Base-by-base conservation (phyloP, 257 asterid genomes). In the Fraxinus anomala region DNA sequence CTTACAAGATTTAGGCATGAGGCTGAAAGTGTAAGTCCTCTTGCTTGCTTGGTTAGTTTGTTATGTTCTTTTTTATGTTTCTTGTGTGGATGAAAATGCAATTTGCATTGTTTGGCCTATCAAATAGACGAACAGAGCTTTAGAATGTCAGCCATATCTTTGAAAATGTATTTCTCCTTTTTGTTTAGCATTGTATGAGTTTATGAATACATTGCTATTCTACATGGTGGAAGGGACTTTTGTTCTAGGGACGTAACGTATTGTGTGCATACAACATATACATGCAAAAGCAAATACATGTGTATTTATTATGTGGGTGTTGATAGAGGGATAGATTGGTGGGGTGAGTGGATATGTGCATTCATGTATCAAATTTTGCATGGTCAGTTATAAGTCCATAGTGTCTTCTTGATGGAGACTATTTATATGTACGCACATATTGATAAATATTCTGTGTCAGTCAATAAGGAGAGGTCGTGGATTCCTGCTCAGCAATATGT, bases 1-100 rank as follows among this genome's bases (percentile, higher is more conserved):
- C 68, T 83, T 94, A 66, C 97, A 92, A 85, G 96, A 92, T 87
- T 84, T 94, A 72, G 98, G 97, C 84, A 94, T 91, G 97, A 83
- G 93, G 84, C 97, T 94, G 68, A 61, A 61, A 61, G 68, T 61
- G 68, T 61, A 23, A 61, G 68, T 11, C 63, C 63, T 51, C 63
- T 51, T 51, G 10, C 63, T 51, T 51, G 17, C 36, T 39, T 39
- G 44, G 9, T 14, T 51, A 51, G 63, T 44, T 12, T 44, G 63
- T 17, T 4, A 51, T 14, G 61, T 19, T 51, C 9, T 3, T 51
- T 51, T 51, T 51, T 51, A 19, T 51, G 63, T 17, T 51, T 17
- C 63, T 51, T 51, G 21, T 16, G 2, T 51, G 16, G 31, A 23
- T 21, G 68, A 3, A 21, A 9, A 61, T 61, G 68, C 68, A 61